Evolutionary conservation across 2,329 filamentous ascomycete genomes (phyloP), one percentile per base, ranked within the genome.

Genomic region (Pseudomassariella vexata): DNA sequence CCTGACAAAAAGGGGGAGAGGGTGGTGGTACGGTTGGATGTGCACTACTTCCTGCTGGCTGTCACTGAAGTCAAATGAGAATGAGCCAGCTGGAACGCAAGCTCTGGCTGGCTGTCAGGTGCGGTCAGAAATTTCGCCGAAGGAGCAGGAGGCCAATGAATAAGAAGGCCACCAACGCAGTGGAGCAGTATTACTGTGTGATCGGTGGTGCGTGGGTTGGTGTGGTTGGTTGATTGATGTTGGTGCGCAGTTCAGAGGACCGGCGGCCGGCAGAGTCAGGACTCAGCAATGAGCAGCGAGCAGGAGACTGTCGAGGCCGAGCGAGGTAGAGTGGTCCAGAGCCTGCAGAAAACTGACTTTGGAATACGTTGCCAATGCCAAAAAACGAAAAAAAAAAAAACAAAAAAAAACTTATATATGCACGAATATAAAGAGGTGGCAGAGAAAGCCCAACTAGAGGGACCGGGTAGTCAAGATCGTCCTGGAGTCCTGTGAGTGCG

Each of bases 141-240:
- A 39, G 35, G 39, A 29, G 30, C 35, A 38, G 34, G 37, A 38
- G 35, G 37, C 49, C 49, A 52, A 50, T 49, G 34, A 40, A 33
- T 38, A 37, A 27, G 37, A 35, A 32, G 40, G 37, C 36, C 31
- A 42, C 44, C 41, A 43, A 47, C 39, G 35, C 40, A 29, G 48
- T 50, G 49, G 48, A 50, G 45, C 44, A 32, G 43, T 48, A 51
- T 49, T 47, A 50, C 47, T 46, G 40, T 52, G 42, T 41, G 35
- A 40, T 38, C 19, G 40, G 40, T 40, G 33, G 44, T 45, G 49
- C 45, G 51, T 55, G 48, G 47, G 52, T 44, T 39, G 26, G 28
- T 44, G 28, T 54, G 42, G 50, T 47, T 55, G 51, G 50, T 38
- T 38, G 34, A 18, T 21, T 12, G 17, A n/a, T n/a, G n/a, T n/a